Evolutionary conservation across 345 rosid genomes (phyloP), one percentile per base, ranked within the genome.

Genomic region (Pistacia integerrima): DNA sequence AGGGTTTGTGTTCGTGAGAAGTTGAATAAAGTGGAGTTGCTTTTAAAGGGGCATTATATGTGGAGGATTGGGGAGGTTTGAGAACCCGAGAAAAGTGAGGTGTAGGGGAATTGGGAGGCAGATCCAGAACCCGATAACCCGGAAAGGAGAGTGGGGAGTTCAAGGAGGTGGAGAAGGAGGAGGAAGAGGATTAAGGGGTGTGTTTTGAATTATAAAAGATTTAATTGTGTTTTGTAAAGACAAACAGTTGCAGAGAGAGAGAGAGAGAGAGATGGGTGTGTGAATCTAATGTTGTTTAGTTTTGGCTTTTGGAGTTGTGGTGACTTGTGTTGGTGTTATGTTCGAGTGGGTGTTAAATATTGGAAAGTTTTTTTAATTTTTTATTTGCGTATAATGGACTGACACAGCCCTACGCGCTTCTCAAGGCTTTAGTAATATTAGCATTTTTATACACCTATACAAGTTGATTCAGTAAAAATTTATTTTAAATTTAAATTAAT

Each of bases 81-180:
- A 13, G 71, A 82, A 77, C 74, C 66, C 56, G 82, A 62, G 73
- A 71, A 70, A 64, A 72, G 51, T 59, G 64, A 70, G 81, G 72
- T 89, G 90, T 74, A 80, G 90, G 88, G 63, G 80, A 81, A 87
- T 67, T 81, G 88, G 92, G 92, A 74, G 85, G 84, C 90, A 87
- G 90, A 87, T 87, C 83, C 90, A 72, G 73, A 88, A 74, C 88
- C 92, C 92, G 81, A 84, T 82, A 84, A 83, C 85, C 87, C 82
- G 83, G 79, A 83, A 85, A 82, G 81, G 68, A 70, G 63, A 71
- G 41, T 79, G 85, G 36, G 88, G 82, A 62, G 80, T 85, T 79
- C 88, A 62, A 81, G 81, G 81, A 56, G 59, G 9, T 41, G 46
- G 46, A 41, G 44, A 8, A 41, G 46, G 9, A 5, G 46, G 46